Evolutionary conservation across 1,139 yeast genomes (phyloP).

Genomic region (Kazachstania sp.): DNA sequence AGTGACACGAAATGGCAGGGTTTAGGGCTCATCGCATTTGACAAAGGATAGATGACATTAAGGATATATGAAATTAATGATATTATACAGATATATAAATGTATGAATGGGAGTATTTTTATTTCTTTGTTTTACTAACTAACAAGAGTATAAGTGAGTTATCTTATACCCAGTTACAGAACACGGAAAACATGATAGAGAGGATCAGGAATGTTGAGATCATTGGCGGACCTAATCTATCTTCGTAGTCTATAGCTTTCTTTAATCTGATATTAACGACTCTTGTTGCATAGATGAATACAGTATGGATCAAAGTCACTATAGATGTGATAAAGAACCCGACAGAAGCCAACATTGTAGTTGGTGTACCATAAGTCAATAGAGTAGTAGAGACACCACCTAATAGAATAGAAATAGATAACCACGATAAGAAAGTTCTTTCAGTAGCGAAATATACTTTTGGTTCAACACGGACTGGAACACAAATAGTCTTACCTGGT

Average conservation of each 20-base stretch:
- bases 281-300: constrained; percentile 70
- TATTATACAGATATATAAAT: background rate
- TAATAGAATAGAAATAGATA: constrained; percentile 61
- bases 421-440: constrained; percentile 72
- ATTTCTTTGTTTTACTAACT: background rate
- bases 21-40: too few relatives aligned
- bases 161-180: constrained; percentile 27
- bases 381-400: constrained; percentile 68
- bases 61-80: background rate
- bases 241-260: constrained; percentile 78
- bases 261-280: constrained; percentile 75
- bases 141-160: background rate
- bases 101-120: too few relatives aligned
- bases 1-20: too few relatives aligned
- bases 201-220: constrained; percentile 67
- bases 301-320: constrained; percentile 63
- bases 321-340: constrained; percentile 85
- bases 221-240: constrained; percentile 76
- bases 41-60: background rate
- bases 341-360: constrained; percentile 71
- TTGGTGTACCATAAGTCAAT: constrained; percentile 57
- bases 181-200: constrained; percentile 65
- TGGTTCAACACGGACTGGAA: constrained; percentile 77
- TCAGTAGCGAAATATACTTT: constrained; percentile 81
- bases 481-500: constrained; percentile 63